Evolutionary conservation across 805 yeast genomes (phyloP), one percentile per base, ranked within the genome.

Genomic region (Wickerhamiella qilinensis): DNA sequence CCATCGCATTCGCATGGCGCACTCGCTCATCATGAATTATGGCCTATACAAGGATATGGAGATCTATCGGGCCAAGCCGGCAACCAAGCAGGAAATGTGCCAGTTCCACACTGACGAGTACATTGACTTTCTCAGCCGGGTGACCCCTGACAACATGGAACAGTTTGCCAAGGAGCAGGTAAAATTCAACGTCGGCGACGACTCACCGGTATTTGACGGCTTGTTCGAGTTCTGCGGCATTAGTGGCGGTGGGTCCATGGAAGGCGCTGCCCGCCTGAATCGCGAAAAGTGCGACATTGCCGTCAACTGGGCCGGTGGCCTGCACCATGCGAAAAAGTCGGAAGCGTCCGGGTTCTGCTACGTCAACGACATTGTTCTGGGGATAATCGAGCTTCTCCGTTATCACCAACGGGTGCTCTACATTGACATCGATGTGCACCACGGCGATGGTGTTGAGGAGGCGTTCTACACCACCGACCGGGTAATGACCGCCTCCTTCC

Each of bases 101-200:
- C 96, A 88, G 61, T 88, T 91, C 60, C 98, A 91, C 59, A 84
- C 97, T 2, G 97, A 91, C 59, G 98, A 91, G 59, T 91, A 91
- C 58, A 78, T 91, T 42, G 96, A 91, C 58, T 91, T 91, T 55
- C 62, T 86, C 45, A 76, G 85, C 35, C 67, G 94, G 41, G 95
- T 83, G 25, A 76, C 93, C 14, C 96, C 96, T 6, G 96, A 86
- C 56, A 86, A 84, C 55, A 67, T 84, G 58, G 93, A 84, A 43
- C 62, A 77, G 67, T 83, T 85, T 54, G 72, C 81, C 47, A 83
- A 82, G 51, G 96, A 86, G 57, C 86, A 82, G 56, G 77, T 73
- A 42, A 83, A 82, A 56, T 88, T 88, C 67, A 91, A 91, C 56
- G 94, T 88, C 41, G 97, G 96, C 35, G 97, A 91, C 58, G 96